A percentile compares a stretch with the other conserved stretches of the same genome.
phyloP scores from a whole-genome alignment of 225 moss, liverwort and hornwort genomes.

The Climacium dendroides region DNA sequence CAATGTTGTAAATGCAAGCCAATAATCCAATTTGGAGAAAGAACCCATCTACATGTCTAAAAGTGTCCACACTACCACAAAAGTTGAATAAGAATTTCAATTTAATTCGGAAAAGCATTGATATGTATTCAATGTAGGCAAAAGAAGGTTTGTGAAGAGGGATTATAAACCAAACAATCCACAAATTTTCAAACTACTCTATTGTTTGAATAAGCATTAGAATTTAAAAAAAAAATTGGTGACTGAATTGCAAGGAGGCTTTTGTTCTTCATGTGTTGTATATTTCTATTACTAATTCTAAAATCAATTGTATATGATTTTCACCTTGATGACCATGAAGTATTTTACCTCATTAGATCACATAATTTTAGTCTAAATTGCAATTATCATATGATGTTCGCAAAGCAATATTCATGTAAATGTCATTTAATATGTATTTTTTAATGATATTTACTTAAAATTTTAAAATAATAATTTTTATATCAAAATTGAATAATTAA shows the following conservation, averaged over 20 bases:
- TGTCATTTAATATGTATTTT: too few relatives aligned
- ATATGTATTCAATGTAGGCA: not conserved
- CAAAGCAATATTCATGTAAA: too few relatives aligned
- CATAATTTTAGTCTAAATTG: too few relatives aligned
- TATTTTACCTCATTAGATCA: too few relatives aligned
- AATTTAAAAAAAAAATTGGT: not conserved
- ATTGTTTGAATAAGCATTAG: not conserved
- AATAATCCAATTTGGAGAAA: not conserved
- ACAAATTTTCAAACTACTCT: not conserved
- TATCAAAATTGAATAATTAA: too few relatives aligned
- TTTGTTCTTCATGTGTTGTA: not conserved
- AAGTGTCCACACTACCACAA: accelerated
- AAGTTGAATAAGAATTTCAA: not conserved
- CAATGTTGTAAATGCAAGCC: accelerated
- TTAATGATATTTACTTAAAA: too few relatives aligned
- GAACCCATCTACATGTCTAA: accelerated
- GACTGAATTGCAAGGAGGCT: too few relatives aligned
- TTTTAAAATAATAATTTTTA: too few relatives aligned
- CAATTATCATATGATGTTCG: too few relatives aligned
- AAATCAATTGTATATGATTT: not conserved
- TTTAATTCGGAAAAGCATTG: not conserved
- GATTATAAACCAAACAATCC: not conserved
- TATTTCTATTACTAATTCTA: not conserved
- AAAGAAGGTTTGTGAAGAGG: not conserved
- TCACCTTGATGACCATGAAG: too few relatives aligned